Evolutionary conservation across 495 filamentous ascomycete species (phyloP), one percentile per base, ranked within the genome.

Genomic region (Penicillium angulare): DNA sequence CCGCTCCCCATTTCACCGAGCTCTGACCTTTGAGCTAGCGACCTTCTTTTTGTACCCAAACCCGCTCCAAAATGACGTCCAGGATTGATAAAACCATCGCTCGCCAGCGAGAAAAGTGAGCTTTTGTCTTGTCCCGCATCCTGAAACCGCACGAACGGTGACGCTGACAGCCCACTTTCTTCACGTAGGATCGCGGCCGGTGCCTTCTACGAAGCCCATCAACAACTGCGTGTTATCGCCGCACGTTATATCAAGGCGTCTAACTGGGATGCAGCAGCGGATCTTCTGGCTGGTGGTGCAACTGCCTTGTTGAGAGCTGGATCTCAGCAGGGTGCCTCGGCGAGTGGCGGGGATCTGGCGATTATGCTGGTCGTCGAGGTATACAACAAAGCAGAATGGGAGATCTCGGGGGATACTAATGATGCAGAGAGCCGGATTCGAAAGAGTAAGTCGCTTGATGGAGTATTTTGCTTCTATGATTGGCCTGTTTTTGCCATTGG

Each of bases 161-260:
- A 47, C 40, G 18, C 56, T 59, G 48, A 61, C 51, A 34, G 6
- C 39, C 36, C 26, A 48, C 42, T 24, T 44, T 22, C 39, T 47
- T 18, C 21, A 10, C 52, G n/a, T 71, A 95, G 92, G 65, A 97
- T 96, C 68, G 79, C 84, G 53, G 90, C 93, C 70, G 95, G 93
- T 52, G 82, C 89, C 59, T 96, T 83, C 76, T 98, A 98, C 74
- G 93, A 98, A 79, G 93, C 93, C 45, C 90, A 95, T 68, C 93
- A 98, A 68, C 95, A 98, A 75, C 86, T 96, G 49, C 88, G 93
- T 29, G 89, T 95, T 24, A 90, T 97, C 56, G 89, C 91, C 27
- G 87, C 88, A 40, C 90, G 93, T 23, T 96, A 99, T 67, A 80
- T 89, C 59, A 97, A 97, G 69, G 76, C 84, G 21, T 72, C 77